Conservation (phyloP, 2,329 filamentous ascomycete species). For the Trichoderma breve region DNA sequence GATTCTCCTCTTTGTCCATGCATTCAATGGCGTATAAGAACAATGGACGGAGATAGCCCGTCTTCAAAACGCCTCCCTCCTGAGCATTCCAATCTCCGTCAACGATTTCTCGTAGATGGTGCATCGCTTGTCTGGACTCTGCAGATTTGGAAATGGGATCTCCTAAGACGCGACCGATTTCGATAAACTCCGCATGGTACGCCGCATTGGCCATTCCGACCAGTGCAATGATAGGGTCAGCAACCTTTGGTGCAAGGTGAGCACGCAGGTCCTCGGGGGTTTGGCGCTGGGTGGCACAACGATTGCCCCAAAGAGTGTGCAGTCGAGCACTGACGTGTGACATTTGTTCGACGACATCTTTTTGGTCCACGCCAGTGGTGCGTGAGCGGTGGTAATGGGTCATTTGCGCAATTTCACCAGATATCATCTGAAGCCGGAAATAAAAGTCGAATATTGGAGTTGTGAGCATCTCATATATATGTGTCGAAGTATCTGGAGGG, state of each 20-base stretch:
- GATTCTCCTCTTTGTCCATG: slow-evolving; percentile 22
- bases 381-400: slow-evolving; percentile 29
- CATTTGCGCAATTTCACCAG: slow-evolving; percentile 22
- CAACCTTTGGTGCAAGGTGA: slow-evolving; percentile 22
- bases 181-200: slow-evolving; percentile 26
- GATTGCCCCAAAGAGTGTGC: slow-evolving; percentile 21
- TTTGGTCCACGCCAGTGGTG: slow-evolving; percentile 25
- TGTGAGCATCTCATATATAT: slow-evolving; percentile 22
- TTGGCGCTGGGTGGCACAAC: slow-evolving; percentile 21
- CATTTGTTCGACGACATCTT: slow-evolving; percentile 23
- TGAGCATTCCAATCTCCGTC: slow-evolving; percentile 23
- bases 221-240: slow-evolving; percentile 22
- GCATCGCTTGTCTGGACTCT: slow-evolving; percentile 23
- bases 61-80: slow-evolving; percentile 16
- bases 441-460: slow-evolving; percentile 26
- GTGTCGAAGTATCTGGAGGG: slow-evolving; percentile 8
- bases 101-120: slow-evolving; percentile 23
- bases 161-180: slow-evolving; percentile 26
- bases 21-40: slow-evolving; percentile 27
- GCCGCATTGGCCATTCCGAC: slow-evolving; percentile 25
- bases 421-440: slow-evolving; percentile 25
- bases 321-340: slow-evolving; percentile 21
- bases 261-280: slow-evolving; percentile 20
- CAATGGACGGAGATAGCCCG: slow-evolving; percentile 26
- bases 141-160: slow-evolving; percentile 23